These are phyloP conservation scores for Geotrichum ghanense DNA, from an alignment of 805 yeast species.

Conservation along the genomic window DNA sequence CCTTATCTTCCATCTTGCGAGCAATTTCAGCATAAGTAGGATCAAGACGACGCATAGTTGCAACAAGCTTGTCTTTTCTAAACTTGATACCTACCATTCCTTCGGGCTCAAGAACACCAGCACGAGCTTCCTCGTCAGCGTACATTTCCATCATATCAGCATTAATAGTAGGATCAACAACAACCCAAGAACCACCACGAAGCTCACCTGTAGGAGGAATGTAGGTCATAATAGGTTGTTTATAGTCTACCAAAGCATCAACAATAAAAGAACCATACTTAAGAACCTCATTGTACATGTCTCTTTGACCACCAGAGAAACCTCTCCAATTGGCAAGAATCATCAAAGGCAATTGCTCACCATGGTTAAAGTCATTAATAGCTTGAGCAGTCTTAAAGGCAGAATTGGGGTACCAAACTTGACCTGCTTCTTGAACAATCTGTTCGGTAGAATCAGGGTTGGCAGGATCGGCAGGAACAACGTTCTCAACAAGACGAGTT, in stretches of 20 bases:
- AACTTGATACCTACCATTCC: constrained; percentile 99
- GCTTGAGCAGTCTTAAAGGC: constrained; percentile 99
- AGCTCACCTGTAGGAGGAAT: constrained; percentile 98
- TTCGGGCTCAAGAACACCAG: constrained; percentile 97
- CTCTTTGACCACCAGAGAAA: constrained; percentile 99
- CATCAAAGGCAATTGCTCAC: constrained; percentile 96
- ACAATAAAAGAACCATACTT: constrained; percentile 96
- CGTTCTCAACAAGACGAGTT: constrained; percentile 78
- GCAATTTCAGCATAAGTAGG: constrained; percentile 46
- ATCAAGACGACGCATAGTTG: constrained; percentile 90
- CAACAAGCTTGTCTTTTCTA: constrained; percentile 81
- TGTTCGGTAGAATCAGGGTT: constrained; percentile 89
- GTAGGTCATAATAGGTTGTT: constrained; percentile 93
- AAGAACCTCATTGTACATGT: constrained; percentile 96
- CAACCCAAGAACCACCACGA: constrained; percentile 99
- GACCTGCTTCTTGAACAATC: constrained; percentile 91
- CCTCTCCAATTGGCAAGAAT: constrained; percentile 99
- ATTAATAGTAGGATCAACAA: constrained; percentile 96
- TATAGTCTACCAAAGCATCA: constrained; percentile 90
- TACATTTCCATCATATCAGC: constrained; percentile 98
- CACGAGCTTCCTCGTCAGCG: constrained; percentile 91
- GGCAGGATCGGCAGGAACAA: constrained; percentile 97
- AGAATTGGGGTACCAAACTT: constrained; percentile 99
- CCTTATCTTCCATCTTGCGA: constrained; percentile 40
- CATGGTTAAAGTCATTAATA: constrained; percentile 91